Evolutionary conservation across 75 land plant genomes (phyloP), one percentile per base, ranked within the genome.

Genomic region (Picea glauca): DNA sequence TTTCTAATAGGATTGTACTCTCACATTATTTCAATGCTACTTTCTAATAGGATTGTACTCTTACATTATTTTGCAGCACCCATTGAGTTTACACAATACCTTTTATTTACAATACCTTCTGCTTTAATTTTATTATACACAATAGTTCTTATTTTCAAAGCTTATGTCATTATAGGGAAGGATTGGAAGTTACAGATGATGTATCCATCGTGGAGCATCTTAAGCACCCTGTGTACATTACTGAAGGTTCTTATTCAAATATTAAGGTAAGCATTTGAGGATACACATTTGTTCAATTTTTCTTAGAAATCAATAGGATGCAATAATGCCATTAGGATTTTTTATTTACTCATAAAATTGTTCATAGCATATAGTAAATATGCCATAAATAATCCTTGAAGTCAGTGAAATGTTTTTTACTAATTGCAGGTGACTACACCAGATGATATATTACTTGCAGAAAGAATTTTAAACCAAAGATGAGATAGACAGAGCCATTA

Each of bases 131-230:
- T 40, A 0, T 40, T 40, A 0, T 40, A 40, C 43, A 40, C 43
- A 40, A 40, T 40, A 40, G 5, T 4, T 40, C 26, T 50, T 1
- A 7, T 12, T 46, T 68, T 68, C n/a, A 40, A 70, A n/a, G 74
- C 23, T 13, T 35, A 6, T 76, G 74, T 43, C 26, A 75, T 30
- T 83, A 60, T 92, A 97, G 99, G 79, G 88, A 92, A 60, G 84
- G 91, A 12, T 87, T 98, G 73, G 94, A 91, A 80, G 99, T 98
- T 2, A 98, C 99, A 58, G 99, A 98, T 86, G 99, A 98, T 86
- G 99, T 98, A 13, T 98, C 99, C 11, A 93, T 98, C 57, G 96
- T 98, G 77, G 99, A 98, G 90, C 89, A 95, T 81, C 87, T 98
- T n/a, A 93, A 91, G 78, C 96, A 93, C 81, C 99, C 96, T 58